Evolutionary conservation across 306 rosid species (phyloP).

Genomic region (Rosa persica): DNA sequence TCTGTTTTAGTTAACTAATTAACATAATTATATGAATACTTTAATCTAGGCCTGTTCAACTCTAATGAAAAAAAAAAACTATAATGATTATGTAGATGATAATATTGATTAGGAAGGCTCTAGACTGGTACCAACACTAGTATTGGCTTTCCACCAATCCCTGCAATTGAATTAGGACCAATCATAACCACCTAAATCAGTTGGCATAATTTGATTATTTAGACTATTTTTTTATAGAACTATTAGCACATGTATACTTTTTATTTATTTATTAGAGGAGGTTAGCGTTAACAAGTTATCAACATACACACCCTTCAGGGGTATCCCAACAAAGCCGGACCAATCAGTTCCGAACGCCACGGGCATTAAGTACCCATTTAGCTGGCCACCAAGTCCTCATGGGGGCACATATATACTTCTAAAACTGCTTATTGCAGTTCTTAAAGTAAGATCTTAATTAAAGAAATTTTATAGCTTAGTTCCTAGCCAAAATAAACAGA

Average conservation of each 20-base stretch:
- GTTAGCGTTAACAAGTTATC: no score
- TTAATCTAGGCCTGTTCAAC: slow-evolving; percentile 29
- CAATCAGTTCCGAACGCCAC: no score
- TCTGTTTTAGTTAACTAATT: slow-evolving; percentile 1
- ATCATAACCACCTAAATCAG: slow-evolving; percentile 2
- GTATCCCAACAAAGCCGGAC: no score
- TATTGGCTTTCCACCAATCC: slow-evolving; percentile 29
- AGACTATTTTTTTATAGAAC: not conserved
- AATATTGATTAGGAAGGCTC: slow-evolving; percentile 43
- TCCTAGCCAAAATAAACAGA: no score
- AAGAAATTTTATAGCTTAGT: no score
- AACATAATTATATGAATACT: not conserved
- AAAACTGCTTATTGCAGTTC: not conserved
- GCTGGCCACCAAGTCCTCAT: no score
- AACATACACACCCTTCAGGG: no score
- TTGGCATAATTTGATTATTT: not conserved
- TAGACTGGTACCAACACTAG: slow-evolving; percentile 20
- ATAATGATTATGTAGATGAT: slow-evolving; percentile 35
- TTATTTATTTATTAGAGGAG: no score
- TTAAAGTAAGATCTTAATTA: no score
- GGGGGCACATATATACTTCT: not conserved
- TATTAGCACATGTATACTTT: not conserved
- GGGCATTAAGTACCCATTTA: no score
- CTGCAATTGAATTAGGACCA: slow-evolving; percentile 10
- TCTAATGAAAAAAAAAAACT: no score